Evolutionary conservation across 331 rosid species (phyloP).

Genomic region (Malus hybrid): DNA sequence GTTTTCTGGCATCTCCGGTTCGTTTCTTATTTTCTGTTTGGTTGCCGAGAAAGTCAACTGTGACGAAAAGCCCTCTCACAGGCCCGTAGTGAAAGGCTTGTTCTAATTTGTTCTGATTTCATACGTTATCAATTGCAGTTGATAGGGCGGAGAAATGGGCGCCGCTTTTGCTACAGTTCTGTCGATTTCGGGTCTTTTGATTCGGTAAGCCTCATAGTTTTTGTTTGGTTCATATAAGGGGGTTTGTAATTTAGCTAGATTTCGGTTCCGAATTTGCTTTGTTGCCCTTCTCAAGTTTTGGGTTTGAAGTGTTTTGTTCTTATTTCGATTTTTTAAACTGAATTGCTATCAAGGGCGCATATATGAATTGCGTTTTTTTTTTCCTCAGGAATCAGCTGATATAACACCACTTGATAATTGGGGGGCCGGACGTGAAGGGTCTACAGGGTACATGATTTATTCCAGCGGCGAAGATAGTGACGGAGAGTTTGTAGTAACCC

Average conservation of each 20-base stretch:
- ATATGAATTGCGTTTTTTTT: neutral
- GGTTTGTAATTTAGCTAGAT: neutral
- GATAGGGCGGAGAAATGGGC: slow-evolving; percentile 16
- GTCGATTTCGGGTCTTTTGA: slow-evolving; percentile 39
- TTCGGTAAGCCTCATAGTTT: slow-evolving; percentile 24
- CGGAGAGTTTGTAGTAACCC: slow-evolving; percentile 42
- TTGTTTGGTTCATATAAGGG: neutral
- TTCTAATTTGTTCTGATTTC: neutral
- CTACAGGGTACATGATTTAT: slow-evolving; percentile 28
- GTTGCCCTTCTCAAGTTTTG: neutral
- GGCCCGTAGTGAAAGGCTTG: neutral
- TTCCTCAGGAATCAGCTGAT: slow-evolving; percentile 54
- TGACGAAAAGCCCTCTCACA: neutral
- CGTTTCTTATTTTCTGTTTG: neutral
- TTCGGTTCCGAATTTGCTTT: neutral
- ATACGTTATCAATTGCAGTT: slow-evolving; percentile 28
- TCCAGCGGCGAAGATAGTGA: slow-evolving; percentile 87
- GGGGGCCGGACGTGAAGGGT: slow-evolving; percentile 40
- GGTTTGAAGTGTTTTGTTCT: neutral
- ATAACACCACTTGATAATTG: slow-evolving; percentile 50
- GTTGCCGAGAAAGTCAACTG: neutral
- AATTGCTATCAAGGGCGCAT: neutral
- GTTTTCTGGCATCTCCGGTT: neutral
- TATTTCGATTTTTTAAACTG: neutral
- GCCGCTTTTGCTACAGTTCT: slow-evolving; percentile 15